Evolutionary conservation across 257 asterid genomes (phyloP).

Genomic region (Solanum raphanifolium): DNA sequence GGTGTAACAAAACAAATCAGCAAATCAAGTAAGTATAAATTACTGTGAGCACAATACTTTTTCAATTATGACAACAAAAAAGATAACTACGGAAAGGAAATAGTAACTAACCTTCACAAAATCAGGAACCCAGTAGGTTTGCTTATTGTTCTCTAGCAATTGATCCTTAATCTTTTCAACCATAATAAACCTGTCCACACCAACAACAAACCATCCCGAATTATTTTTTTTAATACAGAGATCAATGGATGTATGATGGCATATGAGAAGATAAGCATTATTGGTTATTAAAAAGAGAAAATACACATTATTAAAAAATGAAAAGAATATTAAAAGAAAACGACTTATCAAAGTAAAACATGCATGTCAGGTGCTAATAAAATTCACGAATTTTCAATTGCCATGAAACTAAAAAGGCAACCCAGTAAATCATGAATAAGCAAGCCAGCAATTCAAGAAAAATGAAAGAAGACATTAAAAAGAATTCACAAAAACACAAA

Average conservation of each 20-base stretch:
- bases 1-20: not conserved
- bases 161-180: slow-evolving; percentile 94
- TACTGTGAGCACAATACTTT: not conserved
- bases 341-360: not conserved
- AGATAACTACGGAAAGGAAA: not conserved
- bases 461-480: not conserved
- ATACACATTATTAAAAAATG: not conserved
- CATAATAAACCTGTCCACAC: slow-evolving; percentile 53
- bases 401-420: not conserved
- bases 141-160: slow-evolving; percentile 75
- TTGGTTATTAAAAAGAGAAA: not conserved
- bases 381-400: not conserved
- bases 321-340: not conserved
- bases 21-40: not conserved
- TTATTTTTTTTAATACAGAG: not conserved
- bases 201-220: not conserved
- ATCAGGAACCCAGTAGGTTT: slow-evolving; percentile 96
- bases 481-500: not conserved
- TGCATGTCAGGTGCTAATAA: not conserved
- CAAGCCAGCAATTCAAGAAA: not conserved
- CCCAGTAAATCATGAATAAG: not conserved
- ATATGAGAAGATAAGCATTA: not conserved
- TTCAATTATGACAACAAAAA: not conserved
- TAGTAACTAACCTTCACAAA: slow-evolving; percentile 58
- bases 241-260: not conserved